Base-by-base conservation (phyloP, 495 filamentous ascomycete species). In the Tuber brumale region DNA sequence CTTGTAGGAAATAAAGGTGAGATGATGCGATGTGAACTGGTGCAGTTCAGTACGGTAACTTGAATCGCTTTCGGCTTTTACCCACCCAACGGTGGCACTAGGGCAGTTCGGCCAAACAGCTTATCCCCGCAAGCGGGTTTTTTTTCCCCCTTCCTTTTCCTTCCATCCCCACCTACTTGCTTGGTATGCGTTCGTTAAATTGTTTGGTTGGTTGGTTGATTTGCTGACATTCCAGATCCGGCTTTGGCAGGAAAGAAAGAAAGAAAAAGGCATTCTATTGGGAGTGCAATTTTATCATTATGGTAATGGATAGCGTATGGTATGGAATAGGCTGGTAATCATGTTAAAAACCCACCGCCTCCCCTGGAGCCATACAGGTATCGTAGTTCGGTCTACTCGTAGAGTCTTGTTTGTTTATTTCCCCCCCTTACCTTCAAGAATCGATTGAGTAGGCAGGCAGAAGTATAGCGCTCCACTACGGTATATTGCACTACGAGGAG, bases 401-500 rank as follows among this genome's bases (percentile, higher is more conserved):
- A n/a, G n/a, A n/a, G 48, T 21, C 48, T 51, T 51, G 23, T n/a
- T n/a, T 51, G 9, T 61, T 61, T 27, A 14, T 39, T 46, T 41
- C 43, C 14, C 18, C 45, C 72, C 44, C 66, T 19, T 46, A 6
- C 73, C 37, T 14, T 35, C 76, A 23, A 7, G 31, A 51, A 66
- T 77, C 76, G 70, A 69, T 74, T 71, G 41, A 70, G 70, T 72
- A 74, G 41, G 35, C 45, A 35, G 51, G 51, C 51, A 8, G 41
- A 42, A 10, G 41, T 8, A 42, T 42, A n/a, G n/a, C 8, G 6
- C 41, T 42, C 9, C 41, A 42, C 51, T 61, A 7, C n/a, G 23
- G 1, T 46, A 23, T n/a, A 57, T 35, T 16, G 27, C 12, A 66
- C 57, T 35, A 18, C 46, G 18, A 7, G 1, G 6, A 21, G 14